Conservation (phyloP, 208 protist genomes). For the Crithidia bombi region DNA sequence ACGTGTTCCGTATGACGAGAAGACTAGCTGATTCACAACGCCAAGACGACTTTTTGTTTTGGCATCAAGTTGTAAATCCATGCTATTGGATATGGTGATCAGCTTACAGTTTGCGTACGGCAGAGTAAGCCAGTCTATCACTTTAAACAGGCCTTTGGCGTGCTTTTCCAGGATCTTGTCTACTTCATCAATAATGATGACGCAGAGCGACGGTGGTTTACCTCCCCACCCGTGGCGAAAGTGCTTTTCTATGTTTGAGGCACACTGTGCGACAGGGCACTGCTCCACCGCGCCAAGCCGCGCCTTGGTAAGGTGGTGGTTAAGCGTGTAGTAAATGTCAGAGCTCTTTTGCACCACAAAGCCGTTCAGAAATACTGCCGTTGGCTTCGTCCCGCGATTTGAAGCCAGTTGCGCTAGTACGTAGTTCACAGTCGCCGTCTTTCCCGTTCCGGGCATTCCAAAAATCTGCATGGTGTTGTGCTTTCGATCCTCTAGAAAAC, state of each 20-base stretch:
- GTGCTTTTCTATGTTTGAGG: conserved; percentile 75
- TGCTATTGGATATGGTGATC: conserved; percentile 90
- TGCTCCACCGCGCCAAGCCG: conserved; percentile 58
- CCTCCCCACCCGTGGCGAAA: conserved; percentile 76
- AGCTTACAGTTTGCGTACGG: conserved; percentile 84
- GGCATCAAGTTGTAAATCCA: conserved; percentile 84
- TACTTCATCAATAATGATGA: conserved; percentile 91
- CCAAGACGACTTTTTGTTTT: conserved; percentile 87
- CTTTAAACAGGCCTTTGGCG: conserved; percentile 78
- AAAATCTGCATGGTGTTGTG: conserved; percentile 89
- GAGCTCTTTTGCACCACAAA: conserved; percentile 89
- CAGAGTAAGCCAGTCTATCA: conserved; percentile 88
- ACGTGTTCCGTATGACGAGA: conserved; percentile 75
- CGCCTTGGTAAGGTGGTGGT: conserved; percentile 72
- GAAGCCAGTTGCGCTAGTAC: conserved; percentile 62
- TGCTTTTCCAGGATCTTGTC: conserved; percentile 87
- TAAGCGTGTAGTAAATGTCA: conserved; percentile 89
- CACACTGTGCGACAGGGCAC: conserved; percentile 66
- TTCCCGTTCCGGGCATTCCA: conserved; percentile 92
- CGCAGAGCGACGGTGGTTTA: conserved; percentile 44
- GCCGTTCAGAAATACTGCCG: conserved; percentile 88
- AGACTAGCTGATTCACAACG: conserved; percentile 83
- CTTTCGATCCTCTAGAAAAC: conserved; percentile 69
- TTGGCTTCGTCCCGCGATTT: conserved; percentile 44
- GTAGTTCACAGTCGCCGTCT: conserved; percentile 84